Percentiles rank a stretch among this genome's conserved stretches.
These are phyloP conservation scores for Cryptococcus maquisensis DNA, from an alignment of 1,284 basidiomycete genomes.

Conservation along the genomic window DNA sequence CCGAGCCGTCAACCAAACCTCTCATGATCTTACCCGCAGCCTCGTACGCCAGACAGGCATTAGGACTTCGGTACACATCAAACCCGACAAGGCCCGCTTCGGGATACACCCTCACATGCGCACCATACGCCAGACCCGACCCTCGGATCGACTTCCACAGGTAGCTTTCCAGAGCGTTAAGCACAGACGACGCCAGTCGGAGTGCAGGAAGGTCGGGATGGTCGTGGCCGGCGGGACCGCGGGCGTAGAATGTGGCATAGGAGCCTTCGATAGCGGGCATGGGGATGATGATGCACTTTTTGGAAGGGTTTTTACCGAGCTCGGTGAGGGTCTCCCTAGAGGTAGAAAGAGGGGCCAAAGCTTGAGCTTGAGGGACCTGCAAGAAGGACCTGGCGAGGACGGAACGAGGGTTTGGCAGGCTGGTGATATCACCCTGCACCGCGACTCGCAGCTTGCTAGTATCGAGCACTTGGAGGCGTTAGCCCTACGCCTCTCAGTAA, in stretches of 20 bases:
- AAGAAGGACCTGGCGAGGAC: conserved; percentile 68
- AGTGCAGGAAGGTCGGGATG: conserved; percentile 83
- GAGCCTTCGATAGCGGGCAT: conserved; percentile 93
- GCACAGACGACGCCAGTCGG: conserved; percentile 74
- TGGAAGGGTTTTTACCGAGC: conserved; percentile 67
- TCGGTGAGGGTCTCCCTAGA: conserved; percentile 67
- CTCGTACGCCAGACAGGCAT: conserved; percentile 75
- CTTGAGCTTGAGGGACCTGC: conserved; percentile 57
- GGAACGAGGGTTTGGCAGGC: conserved; percentile 66
- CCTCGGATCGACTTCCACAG: conserved; percentile 91
- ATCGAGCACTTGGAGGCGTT: conserved; percentile 59
- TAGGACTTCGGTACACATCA: conserved; percentile 81
- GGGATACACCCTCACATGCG: conserved; percentile 69
- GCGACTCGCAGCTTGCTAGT: conserved; percentile 80
- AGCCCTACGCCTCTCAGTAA: neutral
- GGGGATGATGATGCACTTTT: conserved; percentile 77
- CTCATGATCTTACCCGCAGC: conserved; percentile 73
- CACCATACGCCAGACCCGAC: conserved; percentile 89
- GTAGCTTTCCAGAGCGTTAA: conserved; percentile 92
- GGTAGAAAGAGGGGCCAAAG: conserved; percentile 65
- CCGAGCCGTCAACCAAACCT: conserved; percentile 71
- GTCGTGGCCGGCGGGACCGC: conserved; percentile 68
- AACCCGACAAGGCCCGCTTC: conserved; percentile 81
- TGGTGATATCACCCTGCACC: conserved; percentile 78
- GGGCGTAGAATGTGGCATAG: conserved; percentile 75